Evolutionary conservation across 345 rosid genomes (phyloP).

Genomic region (Camelina laxa): DNA sequence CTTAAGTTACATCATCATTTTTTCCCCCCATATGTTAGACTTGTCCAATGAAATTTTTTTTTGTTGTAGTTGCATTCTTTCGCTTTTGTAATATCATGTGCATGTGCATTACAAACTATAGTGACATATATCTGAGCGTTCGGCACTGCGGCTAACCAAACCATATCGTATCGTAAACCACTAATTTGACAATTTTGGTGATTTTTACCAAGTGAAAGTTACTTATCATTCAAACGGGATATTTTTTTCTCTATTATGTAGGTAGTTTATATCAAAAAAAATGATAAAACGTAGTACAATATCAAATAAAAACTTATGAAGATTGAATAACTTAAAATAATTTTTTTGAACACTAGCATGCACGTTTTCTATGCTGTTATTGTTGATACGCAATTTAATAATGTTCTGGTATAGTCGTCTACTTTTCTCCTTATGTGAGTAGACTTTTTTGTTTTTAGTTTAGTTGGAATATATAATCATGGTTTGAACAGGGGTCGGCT

Average conservation of each 20-base stretch:
- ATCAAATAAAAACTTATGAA: not conserved
- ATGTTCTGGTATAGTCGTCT: slow-evolving; percentile 18
- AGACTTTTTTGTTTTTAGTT: slow-evolving; percentile 22
- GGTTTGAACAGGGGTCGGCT: slow-evolving; percentile 42
- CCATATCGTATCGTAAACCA: not conserved
- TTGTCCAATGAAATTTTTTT: not conserved
- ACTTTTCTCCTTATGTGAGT: slow-evolving; percentile 33
- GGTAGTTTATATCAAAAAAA: not conserved
- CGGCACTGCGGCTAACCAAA: not conserved
- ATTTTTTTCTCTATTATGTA: not conserved
- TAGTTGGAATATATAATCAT: slow-evolving; percentile 36
- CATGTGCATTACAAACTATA: not conserved
- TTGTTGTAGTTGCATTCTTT: slow-evolving; percentile 1
- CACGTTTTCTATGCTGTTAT: slow-evolving; percentile 35
- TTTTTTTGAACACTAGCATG: slow-evolving; percentile 21
- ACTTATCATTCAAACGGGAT: not conserved
- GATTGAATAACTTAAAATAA: not conserved
- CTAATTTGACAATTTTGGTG: not conserved
- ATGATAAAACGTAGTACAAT: not conserved
- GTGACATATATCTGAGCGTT: not conserved
- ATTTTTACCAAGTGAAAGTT: not conserved
- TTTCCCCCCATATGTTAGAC: not conserved
- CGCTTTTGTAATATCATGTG: not conserved
- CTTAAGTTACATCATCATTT: not conserved
- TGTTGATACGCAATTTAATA: slow-evolving; percentile 16